Evolutionary conservation across 768 basidiomycete genomes (phyloP), one percentile per base, ranked within the genome.

Genomic region (Rhodotorula paludigena): DNA sequence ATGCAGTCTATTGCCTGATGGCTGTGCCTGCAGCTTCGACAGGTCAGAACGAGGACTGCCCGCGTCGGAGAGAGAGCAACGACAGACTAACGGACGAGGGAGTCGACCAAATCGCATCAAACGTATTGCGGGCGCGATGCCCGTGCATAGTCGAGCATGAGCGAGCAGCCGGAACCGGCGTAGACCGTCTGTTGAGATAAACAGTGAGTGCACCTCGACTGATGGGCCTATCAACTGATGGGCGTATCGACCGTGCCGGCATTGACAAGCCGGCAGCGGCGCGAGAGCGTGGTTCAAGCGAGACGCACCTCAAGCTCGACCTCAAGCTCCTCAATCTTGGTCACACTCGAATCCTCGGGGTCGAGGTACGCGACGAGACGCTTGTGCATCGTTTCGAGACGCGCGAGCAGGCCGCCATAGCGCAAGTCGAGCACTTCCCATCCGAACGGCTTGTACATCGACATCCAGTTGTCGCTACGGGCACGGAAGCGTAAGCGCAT

Each of bases 311-410:
- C 57, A 25, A 68, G 57, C 38, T 68, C 67, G 18, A 64, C 68
- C 41, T 69, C 68, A 28, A 69, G 49, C 48, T 69, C 68, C 47
- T 59, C 57, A 21, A 69, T 10, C 16, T 28, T 18, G 9, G n/a
- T 30, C 12, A 60, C 48, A 48, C 33, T 49, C 28, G 15, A 15
- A 30, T 66, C 53, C 16, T 55, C 44, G 11, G 30, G 25, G n/a
- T 64, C 68, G 21, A 69, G 54, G 58, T 64, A 69, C 21, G 28
- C 53, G 47, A 49, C n/a, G 16, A 64, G 28, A 20, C 72, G 55
- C 23, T 61, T 42, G 42, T 70, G 72, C 74, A 74, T 74, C 49
- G 74, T 74, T 38, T 74, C 74, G 51, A 74, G 63, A 7, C 74
- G 68, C 6, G 63, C 41, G 20, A 47, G 39, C 45, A 74, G 56